Conservation (phyloP, 179 eudicot species). For the Heliamphora pulchella region DNA sequence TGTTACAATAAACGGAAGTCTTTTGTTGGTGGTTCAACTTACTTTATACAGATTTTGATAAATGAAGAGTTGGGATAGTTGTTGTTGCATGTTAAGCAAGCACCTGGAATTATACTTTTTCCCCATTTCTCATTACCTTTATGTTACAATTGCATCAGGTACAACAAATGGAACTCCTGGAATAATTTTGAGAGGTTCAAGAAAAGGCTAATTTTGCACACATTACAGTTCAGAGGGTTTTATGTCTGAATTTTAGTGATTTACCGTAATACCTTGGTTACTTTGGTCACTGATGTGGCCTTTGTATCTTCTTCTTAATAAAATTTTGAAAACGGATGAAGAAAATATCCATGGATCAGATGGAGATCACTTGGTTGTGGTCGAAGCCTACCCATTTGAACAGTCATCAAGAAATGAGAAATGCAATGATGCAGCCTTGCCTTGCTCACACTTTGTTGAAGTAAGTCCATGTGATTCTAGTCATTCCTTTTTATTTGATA, state of each 20-base stretch:
- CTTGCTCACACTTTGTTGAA: slow-evolving; percentile 52
- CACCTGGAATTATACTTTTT: too few species aligned
- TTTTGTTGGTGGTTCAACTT: too few species aligned
- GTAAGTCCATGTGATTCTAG: slow-evolving; percentile 31
- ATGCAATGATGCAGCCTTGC: slow-evolving; percentile 29
- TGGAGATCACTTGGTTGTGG: slow-evolving; percentile 29
- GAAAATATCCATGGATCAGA: slow-evolving; percentile 30
- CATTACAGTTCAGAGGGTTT: background rate
- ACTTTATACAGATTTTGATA: background rate
- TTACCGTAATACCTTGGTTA: background rate
- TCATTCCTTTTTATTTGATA: slow-evolving; percentile 10
- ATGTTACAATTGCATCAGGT: slow-evolving; percentile 12
- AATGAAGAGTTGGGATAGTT: too few species aligned
- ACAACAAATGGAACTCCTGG: background rate
- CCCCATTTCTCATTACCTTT: background rate
- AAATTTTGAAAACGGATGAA: slow-evolving; percentile 58
- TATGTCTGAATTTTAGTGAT: slow-evolving; percentile 10
- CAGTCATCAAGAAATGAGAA: slow-evolving; percentile 25
- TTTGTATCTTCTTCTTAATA: slow-evolving; percentile 44
- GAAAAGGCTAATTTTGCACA: slow-evolving; percentile 4
- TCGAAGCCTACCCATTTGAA: slow-evolving; percentile 32
- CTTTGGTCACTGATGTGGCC: slow-evolving; percentile 56
- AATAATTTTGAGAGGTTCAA: background rate
- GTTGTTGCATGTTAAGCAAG: too few species aligned
- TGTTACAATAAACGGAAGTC: too few species aligned